These are phyloP conservation scores for Dioscorea cayenensis DNA, from an alignment of 116 monocot species.

Conservation along the genomic window DNA sequence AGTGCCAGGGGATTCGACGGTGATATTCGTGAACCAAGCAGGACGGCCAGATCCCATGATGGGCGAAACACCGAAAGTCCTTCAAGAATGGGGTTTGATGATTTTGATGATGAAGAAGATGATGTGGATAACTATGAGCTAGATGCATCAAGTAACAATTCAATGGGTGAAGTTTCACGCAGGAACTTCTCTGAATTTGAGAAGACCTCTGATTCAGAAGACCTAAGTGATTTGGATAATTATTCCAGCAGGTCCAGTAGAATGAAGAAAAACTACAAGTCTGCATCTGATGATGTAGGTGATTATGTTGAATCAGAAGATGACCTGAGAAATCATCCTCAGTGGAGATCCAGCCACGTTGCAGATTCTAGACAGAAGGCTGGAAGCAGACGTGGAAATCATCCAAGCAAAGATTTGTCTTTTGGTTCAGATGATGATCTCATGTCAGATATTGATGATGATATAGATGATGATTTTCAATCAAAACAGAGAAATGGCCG, in stretches of 20 bases:
- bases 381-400: constrained; percentile 6
- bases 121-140: constrained; percentile 86
- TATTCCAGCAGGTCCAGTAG: constrained; percentile 11
- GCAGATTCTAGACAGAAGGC: constrained; percentile 21
- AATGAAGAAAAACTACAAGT: constrained; percentile 12
- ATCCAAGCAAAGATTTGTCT: constrained; percentile 8
- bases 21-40: constrained; percentile 2
- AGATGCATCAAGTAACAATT: constrained; percentile 26
- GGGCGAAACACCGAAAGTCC: constrained; percentile 9
- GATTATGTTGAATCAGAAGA: constrained; percentile 12
- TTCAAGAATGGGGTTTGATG: constrained; percentile 63
- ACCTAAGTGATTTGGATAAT: constrained; percentile 27
- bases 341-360: constrained; percentile 28
- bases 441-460: constrained; percentile 33
- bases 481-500: constrained; percentile 15
- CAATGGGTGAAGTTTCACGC: constrained; percentile 20
- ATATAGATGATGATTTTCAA: constrained; percentile 20
- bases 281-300: constrained; percentile 35
- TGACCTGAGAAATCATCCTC: constrained; percentile 24
- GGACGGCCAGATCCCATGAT: constrained; percentile 12
- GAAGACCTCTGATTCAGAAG: constrained; percentile 46
- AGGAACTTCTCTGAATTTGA: constrained; percentile 68
- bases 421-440: constrained; percentile 36
- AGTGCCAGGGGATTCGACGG: constrained; percentile 20
- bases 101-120: constrained; percentile 97